Evolutionary conservation across 768 basidiomycete species (phyloP).

Genomic region (Lyophyllum atratum): DNA sequence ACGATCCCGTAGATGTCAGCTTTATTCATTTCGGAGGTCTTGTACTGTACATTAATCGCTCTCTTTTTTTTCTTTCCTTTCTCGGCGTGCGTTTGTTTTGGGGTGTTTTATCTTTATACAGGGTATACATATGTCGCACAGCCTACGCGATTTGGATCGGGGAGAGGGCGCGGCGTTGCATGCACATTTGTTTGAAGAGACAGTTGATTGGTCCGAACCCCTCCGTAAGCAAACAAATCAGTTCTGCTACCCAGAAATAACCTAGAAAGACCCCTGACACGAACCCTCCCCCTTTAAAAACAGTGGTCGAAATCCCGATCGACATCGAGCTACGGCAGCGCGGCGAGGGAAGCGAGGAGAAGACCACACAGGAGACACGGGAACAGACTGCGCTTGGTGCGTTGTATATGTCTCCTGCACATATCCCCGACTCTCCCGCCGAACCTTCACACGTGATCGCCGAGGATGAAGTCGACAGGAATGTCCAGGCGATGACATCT

Average conservation of each 20-base stretch:
- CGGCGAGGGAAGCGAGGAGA: slow-evolving; percentile 72
- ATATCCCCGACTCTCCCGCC: slow-evolving; percentile 78
- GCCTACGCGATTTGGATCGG: slow-evolving; percentile 83
- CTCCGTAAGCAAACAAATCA: slow-evolving; percentile 57
- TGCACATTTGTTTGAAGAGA: slow-evolving; percentile 81
- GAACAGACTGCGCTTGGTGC: slow-evolving; percentile 78
- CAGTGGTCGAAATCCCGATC: slow-evolving; percentile 66
- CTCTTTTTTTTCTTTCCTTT: slow-evolving; percentile 32
- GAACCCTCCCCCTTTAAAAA: slow-evolving; percentile 11
- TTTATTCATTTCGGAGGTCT: slow-evolving; percentile 38
- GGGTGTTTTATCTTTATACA: slow-evolving; percentile 46
- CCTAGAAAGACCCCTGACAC: neutral
- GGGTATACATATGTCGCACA: slow-evolving; percentile 73
- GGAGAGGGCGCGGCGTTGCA: slow-evolving; percentile 87
- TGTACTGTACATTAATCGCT: slow-evolving; percentile 57
- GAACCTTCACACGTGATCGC: slow-evolving; percentile 62
- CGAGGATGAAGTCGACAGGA: slow-evolving; percentile 71
- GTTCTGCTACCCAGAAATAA: neutral
- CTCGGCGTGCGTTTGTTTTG: slow-evolving; percentile 22
- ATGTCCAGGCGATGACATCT: slow-evolving; percentile 64
- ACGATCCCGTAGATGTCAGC: slow-evolving; percentile 87
- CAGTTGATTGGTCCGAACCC: slow-evolving; percentile 85
- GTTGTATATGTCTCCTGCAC: slow-evolving; percentile 66
- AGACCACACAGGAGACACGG: slow-evolving; percentile 68
- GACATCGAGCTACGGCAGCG: slow-evolving; percentile 56